Conservation (phyloP, 164 flowering plant species). For the Aristolochia californica region DNA sequence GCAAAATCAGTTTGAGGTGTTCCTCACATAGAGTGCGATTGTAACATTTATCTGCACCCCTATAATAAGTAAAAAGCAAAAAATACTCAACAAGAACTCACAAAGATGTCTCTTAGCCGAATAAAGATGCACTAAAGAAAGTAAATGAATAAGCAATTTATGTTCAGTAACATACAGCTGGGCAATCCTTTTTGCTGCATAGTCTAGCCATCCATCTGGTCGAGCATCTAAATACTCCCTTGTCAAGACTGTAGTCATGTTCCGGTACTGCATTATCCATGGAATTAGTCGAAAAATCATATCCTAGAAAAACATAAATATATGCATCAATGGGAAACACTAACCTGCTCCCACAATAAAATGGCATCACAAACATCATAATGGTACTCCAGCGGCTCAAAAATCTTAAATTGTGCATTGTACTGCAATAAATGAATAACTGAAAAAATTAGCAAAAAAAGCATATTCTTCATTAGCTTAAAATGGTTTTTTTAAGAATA, state of each 20-base stretch:
- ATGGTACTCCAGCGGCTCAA: constrained; percentile 76
- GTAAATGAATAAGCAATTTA: constrained; percentile 1
- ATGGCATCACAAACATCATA: constrained; percentile 91
- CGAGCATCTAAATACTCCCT: constrained; percentile 93
- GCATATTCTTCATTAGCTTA: background rate
- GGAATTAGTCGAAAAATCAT: constrained; percentile 14
- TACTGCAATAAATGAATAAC: constrained; percentile 31
- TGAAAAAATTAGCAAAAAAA: background rate
- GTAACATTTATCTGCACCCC: constrained; percentile 81
- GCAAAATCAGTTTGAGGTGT: constrained; percentile 72
- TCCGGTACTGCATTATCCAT: constrained; percentile 64
- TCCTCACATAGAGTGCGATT: constrained; percentile 91
- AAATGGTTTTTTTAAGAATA: background rate
- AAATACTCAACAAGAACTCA: constrained; percentile 2
- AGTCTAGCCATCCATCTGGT: constrained; percentile 94
- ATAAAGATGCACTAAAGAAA: background rate
- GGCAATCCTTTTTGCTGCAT: constrained; percentile 95
- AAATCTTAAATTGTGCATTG: constrained; percentile 73
- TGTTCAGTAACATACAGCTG: constrained; percentile 56
- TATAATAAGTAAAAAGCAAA: constrained; percentile 15
- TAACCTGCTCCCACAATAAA: constrained; percentile 93
- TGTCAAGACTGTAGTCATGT: constrained; percentile 95
- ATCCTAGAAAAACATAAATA: constrained; percentile 3
- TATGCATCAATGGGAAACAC: background rate
- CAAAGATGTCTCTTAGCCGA: background rate